Base-by-base conservation (phyloP, 257 asterid species). In the Avicennia marina region DNA sequence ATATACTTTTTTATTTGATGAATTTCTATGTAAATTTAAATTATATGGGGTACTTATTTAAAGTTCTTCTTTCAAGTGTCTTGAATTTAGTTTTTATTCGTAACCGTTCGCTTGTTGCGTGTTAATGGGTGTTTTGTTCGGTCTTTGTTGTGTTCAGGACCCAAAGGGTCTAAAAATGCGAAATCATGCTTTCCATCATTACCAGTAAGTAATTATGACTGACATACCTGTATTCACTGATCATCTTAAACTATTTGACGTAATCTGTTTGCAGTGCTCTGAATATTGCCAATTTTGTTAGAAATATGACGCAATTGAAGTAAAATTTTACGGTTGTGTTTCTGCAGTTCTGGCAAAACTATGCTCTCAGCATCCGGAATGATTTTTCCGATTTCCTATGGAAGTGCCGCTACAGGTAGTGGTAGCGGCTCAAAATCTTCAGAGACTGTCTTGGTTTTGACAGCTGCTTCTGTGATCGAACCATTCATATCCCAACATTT, bases 111-210 rank as follows among this genome's bases (percentile, higher is more conserved):
- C n/a, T n/a, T n/a, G n/a, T n/a, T n/a, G n/a, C n/a, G n/a, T 56
- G 41, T 7, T 59, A 16, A 42, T 46, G 49, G 41, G 0, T 26
- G 26, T 61, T 59, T 53, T 47, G 56, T 55, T 32, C 7, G 3
- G 33, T 2, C 7, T 7, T 53, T 51, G 29, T 60, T 64, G 36
- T 25, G 55, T 73, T 62, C 83, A 91, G 98, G 98, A 91, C 65
- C 98, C 98, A 6, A 91, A 91, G 78, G 97, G 97, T 27, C 71
- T 85, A 16, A 91, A 88, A 72, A 88, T 88, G 95, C 80, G 95
- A 68, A 85, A 85, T 66, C 97, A 88, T 36, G 98, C 98, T 16
- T 91, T 91, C 67, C 98, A 91, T 65, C 88, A 75, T 49, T 82
- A 91, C 79, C 79, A 77, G 98, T 88, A 73, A 85, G 93, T 66